Base-by-base conservation (phyloP, 768 basidiomycete species). In the Termitomyces bulborhizus region DNA sequence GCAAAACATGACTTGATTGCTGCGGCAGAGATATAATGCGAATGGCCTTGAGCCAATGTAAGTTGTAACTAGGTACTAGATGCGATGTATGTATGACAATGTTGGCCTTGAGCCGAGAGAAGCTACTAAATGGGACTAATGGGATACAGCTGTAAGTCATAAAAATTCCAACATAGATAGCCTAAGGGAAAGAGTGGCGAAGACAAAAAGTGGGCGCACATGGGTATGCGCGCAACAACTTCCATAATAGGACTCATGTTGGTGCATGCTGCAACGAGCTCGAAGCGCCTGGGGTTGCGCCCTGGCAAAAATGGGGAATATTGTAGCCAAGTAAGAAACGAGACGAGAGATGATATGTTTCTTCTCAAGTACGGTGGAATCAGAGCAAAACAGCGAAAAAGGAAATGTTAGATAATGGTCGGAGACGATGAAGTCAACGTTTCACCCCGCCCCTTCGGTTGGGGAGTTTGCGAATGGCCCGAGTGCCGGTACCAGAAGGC, bases 381-480 rank as follows among this genome's bases (percentile, higher is more conserved):
- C 24, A 45, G 29, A 34, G 29, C 43, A 46, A 46, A 32, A 7
- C n/a, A n/a, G n/a, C n/a, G n/a, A 39, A 27, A 18, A 32, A 7
- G 18, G 21, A 13, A 46, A 29, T 13, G 24, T 55, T 53, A 46
- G 53, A 46, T 31, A 49, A 26, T 15, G 44, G 12, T 29, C 15
- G 26, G 16, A 24, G 44, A 41, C 49, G 21, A n/a, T 53, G 21
- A 27, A 27, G 18, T 59, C 62, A 73, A 61, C 75, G 76, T 64
- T 75, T 76, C 21, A 59, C 68, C 37, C 68, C 70, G 41, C 62
- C 66, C 63, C 76, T 70, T 34, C 78, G 76, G 46, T 69, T 80
- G 44, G 83, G 83, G 46, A 85, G 72, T 53, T 79, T 82, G 69
- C 81, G 82, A 45, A 84, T 76, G 47, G 73, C 72, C 44, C 80